Evolutionary conservation across 139 green algal species (phyloP), one percentile per base, ranked within the genome.

Genomic region (Micractinium sp.): DNA sequence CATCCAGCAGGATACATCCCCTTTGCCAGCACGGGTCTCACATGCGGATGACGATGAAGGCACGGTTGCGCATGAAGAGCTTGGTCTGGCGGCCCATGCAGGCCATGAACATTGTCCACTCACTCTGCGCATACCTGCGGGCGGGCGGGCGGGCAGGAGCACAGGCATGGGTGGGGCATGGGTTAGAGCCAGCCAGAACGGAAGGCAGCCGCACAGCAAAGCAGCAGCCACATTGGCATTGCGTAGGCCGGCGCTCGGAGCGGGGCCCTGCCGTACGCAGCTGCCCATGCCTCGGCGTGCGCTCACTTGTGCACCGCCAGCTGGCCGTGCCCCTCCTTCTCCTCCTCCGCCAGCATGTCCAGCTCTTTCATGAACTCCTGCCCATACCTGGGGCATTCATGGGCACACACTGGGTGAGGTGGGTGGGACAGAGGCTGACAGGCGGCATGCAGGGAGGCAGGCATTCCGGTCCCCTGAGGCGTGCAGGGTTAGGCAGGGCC

Each of bases 291-390:
- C 47, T 19, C 22, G 2, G 39, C 20, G 31, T 3, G 0, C 19
- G 35, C 82, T 39, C 39, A 88, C 84, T 56, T 82, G 84, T 81
- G 67, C 38, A 29, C 39, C 60, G 84, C 60, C 67, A 88, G 84
- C 38, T 88, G 16, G 25, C 66, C 39, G 69, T 78, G 63, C 9
- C 82, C 82, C 33, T 61, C 35, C 69, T 67, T 25, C 67, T 67
- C 67, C 67, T 47, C 29, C 71, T 81, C 69, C 3, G 39, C 83
- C 90, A 92, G 95, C 13, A 89, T 93, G 20, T 60, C 74, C 90
- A 96, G 94, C 27, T 94, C 90, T 89, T 95, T 94, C 61, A 94
- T 91, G 89, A 93, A 90, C 23, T 91, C 93, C 67, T 94, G 93
- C 60, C 93, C 91, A 20, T 85, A 22, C 85, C 71, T 77, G 71